phyloP scores from a whole-genome alignment of 1,139 yeast species.

The Yamadazyma dendronema region DNA sequence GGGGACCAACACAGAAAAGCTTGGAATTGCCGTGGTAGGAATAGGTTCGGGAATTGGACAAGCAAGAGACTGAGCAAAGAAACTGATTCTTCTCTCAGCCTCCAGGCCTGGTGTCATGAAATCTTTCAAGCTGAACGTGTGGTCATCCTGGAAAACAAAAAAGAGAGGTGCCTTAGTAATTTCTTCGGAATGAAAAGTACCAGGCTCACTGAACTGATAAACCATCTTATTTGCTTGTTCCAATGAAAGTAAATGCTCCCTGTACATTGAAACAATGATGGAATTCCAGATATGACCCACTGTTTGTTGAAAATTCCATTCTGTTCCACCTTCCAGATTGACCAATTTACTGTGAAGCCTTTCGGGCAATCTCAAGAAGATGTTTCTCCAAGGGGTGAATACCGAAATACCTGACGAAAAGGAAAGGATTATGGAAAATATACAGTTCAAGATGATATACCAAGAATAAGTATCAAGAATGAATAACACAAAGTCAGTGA shows the following conservation, averaged over 20 bases:
- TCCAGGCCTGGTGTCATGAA: conserved; percentile 60
- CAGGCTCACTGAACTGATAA: conserved; percentile 18
- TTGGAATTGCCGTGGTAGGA: conserved; percentile 73
- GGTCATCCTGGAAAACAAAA: conserved; percentile 74
- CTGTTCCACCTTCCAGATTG: conserved; percentile 36
- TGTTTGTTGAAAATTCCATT: conserved; percentile 18
- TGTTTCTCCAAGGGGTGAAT: conserved; percentile 84
- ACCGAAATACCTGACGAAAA: conserved; percentile 75
- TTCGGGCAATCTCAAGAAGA: conserved; percentile 71
- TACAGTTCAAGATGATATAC: conserved; percentile 80
- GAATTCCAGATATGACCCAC: conserved; percentile 83
- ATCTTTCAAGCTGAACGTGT: conserved; percentile 30
- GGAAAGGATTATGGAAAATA: conserved; percentile 69
- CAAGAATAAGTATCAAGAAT: conserved; percentile 85
- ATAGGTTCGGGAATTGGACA: conserved; percentile 74
- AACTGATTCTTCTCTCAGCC: conserved; percentile 78
- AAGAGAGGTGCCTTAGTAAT: conserved; percentile 60
- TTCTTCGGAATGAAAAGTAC: conserved; percentile 22
- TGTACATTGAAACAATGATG: conserved; percentile 67
- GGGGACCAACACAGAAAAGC: conserved; percentile 82
- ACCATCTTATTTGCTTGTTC: conserved; percentile 65
- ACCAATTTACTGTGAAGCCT: conserved; percentile 67
- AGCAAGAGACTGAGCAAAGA: conserved; percentile 84
- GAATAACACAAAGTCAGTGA: conserved; percentile 71
- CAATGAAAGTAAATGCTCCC: conserved; percentile 74